phyloP scores from a whole-genome alignment of 2,329 filamentous ascomycete genomes.

The Venturia pyrina region DNA sequence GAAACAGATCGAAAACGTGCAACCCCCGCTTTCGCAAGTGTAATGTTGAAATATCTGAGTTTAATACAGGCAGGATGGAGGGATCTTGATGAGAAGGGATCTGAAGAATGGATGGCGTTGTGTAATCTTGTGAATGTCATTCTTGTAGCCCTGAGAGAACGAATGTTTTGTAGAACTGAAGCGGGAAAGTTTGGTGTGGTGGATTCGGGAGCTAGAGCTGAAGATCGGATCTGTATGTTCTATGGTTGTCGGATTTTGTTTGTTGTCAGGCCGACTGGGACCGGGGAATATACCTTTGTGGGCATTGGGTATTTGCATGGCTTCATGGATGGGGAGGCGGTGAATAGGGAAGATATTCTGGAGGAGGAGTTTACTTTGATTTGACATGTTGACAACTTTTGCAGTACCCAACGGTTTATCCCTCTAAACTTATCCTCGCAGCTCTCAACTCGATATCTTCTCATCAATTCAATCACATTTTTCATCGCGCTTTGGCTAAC shows the following conservation, averaged over 20 bases:
- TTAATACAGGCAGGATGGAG: too few relatives aligned
- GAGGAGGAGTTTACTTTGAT: background rate
- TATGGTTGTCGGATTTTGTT: background rate
- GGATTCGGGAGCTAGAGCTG: background rate
- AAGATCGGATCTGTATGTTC: background rate
- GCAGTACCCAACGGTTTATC: too few relatives aligned
- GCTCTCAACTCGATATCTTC: too few relatives aligned
- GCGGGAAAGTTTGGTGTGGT: background rate
- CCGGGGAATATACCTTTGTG: background rate
- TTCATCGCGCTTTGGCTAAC: too few relatives aligned
- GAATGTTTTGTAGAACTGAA: background rate
- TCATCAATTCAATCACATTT: too few relatives aligned
- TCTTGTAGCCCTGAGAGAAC: background rate
- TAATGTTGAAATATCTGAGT: too few relatives aligned
- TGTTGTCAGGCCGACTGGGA: background rate
- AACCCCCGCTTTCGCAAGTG: too few relatives aligned
- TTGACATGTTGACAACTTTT: background rate
- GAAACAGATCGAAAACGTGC: too few relatives aligned
- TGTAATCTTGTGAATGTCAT: background rate
- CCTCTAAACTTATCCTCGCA: too few relatives aligned
- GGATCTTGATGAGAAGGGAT: too few relatives aligned
- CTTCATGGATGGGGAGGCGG: background rate
- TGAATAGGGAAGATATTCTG: background rate
- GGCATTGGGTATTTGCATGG: background rate
- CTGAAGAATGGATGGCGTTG: too few relatives aligned